phyloP scores from a whole-genome alignment of 2,329 filamentous ascomycete genomes.

The Gnomoniopsis sp. region DNA sequence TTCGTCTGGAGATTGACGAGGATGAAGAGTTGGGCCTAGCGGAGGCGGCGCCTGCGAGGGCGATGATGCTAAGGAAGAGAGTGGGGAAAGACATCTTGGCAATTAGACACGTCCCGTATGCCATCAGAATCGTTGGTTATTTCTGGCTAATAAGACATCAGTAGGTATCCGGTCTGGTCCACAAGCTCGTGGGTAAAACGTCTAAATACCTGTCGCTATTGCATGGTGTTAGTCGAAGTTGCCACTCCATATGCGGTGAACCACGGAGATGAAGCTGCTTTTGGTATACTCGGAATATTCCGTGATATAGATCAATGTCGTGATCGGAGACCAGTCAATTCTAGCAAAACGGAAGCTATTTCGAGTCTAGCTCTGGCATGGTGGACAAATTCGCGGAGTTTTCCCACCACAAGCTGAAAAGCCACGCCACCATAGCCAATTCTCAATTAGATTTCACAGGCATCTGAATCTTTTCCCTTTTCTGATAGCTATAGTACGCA shows the following conservation, averaged over 20 bases:
- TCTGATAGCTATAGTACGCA: too few relatives aligned
- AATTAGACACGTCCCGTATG: neutral
- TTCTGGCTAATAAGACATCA: too few relatives aligned
- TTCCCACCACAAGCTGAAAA: neutral
- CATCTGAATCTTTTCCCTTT: too few relatives aligned
- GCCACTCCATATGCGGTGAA: neutral
- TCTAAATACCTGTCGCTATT: too few relatives aligned
- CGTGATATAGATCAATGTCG: neutral
- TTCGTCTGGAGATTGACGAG: conserved; percentile 19
- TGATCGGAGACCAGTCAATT: neutral
- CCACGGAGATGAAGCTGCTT: too few relatives aligned
- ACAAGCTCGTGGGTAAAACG: too few relatives aligned
- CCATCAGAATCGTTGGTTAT: neutral
- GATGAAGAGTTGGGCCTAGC: conserved; percentile 3
- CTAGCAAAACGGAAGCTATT: neutral
- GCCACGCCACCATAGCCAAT: too few relatives aligned
- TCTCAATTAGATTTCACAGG: too few relatives aligned
- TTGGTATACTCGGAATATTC: neutral
- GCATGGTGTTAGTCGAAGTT: neutral
- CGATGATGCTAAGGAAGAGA: neutral
- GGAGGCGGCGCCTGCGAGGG: neutral
- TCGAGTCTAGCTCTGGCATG: neutral
- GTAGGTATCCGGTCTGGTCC: too few relatives aligned
- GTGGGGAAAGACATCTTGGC: neutral
- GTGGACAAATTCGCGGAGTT: neutral